phyloP scores from a whole-genome alignment of 2,329 filamentous ascomycete genomes.

The Cladophialophora carrionii region DNA sequence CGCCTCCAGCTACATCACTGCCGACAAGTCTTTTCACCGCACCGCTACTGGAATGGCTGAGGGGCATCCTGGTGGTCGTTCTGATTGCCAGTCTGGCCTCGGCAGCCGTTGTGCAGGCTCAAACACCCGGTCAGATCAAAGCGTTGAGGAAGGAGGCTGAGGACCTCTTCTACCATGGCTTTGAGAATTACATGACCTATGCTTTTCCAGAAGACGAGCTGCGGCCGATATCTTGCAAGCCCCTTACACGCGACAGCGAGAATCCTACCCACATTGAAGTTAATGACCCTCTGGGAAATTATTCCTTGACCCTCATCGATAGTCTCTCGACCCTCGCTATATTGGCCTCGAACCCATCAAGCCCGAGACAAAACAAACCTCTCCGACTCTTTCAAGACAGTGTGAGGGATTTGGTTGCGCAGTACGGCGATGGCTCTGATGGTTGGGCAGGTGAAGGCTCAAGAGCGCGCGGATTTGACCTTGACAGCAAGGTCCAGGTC shows the following conservation, averaged over 20 bases:
- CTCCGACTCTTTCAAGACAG: conserved; percentile 78
- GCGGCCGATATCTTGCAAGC: conserved; percentile 79
- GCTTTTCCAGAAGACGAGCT: conserved; percentile 97
- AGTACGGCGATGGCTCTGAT: conserved; percentile 82
- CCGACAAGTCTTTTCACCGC: conserved; percentile 2
- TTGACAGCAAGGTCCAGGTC: conserved; percentile 97
- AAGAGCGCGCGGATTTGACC: conserved; percentile 80
- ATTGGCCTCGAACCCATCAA: conserved; percentile 71
- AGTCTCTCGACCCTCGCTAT: conserved; percentile 93
- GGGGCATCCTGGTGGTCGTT: conserved; percentile 18
- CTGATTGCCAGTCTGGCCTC: conserved; percentile 27
- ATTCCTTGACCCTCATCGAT: conserved; percentile 93
- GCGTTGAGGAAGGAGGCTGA: conserved; percentile 51
- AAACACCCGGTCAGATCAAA: conserved; percentile 29
- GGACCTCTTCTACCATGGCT: conserved; percentile 95
- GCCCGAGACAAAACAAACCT: conserved; percentile 62
- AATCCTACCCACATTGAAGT: conserved; percentile 81
- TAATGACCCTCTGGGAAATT: conserved; percentile 96
- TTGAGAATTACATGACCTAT: conserved; percentile 88
- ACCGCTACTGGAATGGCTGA: conserved; percentile 25
- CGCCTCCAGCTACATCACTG: conserved; percentile 21
- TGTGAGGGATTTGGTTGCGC: conserved; percentile 71
- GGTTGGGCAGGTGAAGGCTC: conserved; percentile 70
- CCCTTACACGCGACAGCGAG: conserved; percentile 78
- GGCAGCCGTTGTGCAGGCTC: conserved; percentile 25